Conservation (phyloP, 345 rosid genomes). For the Rhizophora mangle region DNA sequence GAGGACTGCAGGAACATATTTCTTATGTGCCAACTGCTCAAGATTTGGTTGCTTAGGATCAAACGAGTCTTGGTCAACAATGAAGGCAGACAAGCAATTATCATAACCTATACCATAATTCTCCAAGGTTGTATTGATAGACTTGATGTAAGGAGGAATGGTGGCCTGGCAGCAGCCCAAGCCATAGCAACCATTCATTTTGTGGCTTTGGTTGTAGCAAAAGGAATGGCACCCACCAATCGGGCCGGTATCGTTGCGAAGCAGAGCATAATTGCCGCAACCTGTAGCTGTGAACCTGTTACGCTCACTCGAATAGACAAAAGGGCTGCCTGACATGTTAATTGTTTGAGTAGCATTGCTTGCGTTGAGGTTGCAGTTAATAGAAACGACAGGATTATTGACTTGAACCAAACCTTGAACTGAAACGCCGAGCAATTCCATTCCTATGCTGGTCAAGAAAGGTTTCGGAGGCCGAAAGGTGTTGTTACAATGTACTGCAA, state of each 20-base stretch:
- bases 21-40: neutral
- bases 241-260: neutral
- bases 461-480: neutral
- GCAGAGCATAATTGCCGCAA: conserved; percentile 8
- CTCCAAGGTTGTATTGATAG: too few species aligned
- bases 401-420: neutral
- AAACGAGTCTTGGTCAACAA: neutral
- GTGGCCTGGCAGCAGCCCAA: conserved; percentile 10
- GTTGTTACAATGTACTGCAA: neutral
- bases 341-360: neutral
- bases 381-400: neutral
- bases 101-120: too few species aligned
- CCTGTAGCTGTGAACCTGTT: conserved; percentile 12
- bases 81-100: too few species aligned
- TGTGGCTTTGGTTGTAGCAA: neutral
- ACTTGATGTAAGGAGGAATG: conserved; percentile 4
- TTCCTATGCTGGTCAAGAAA: conserved; percentile 9
- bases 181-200: conserved; percentile 6
- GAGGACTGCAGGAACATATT: neutral
- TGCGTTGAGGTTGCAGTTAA: neutral
- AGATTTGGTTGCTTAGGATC: neutral
- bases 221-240: neutral
- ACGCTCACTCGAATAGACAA: neutral
- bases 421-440: neutral
- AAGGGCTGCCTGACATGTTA: conserved; percentile 5